Evolutionary conservation across 352 stramenopile genomes (phyloP), one percentile per base, ranked within the genome.

Genomic region (Phytophthora lateralis): DNA sequence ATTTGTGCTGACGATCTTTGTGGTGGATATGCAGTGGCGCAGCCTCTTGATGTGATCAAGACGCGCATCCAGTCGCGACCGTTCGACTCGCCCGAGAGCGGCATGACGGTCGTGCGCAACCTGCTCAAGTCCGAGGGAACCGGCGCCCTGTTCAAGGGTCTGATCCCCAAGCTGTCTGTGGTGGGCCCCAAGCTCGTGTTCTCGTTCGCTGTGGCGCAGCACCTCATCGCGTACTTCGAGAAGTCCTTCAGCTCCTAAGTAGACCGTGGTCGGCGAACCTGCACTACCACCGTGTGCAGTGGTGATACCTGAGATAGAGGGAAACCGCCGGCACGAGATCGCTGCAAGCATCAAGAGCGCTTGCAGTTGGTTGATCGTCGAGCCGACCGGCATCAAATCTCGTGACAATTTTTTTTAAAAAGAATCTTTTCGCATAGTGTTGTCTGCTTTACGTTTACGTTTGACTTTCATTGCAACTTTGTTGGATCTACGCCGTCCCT

Each of bases 121-220:
- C 75, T 98, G 68, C 85, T 98, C 52, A 87, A 95, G 68, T 85
- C 97, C 32, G 95, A 98, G 65, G 95, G 95, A 27, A 59, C 85
- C 8, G 77, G 80, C 37, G 93, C 90, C 54, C 85, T 98, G 51
- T 98, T 98, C 80, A 98, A 98, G 79, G 95, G 95, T 27, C 81
- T 98, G 44, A 88, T 96, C 64, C 95, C 95, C 43, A 98, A 98
- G 86, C 81, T 98, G 30, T 85, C 96, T 20, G 92, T 98, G 10
- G 93, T 98, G 42, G 95, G 94, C 21, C 95, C 95, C 12, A 98
- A 98, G 80, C 89, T 98, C 51, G 86, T 98, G 43, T 98, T 98
- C 80, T 98, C 92, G 29, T 98, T 98, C 76, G 96, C 94, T 0
- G 85, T 98, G 51, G 95, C 95, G 54, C 95, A 98, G 71, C 91